Percentiles rank a stretch among this genome's conserved stretches.
Conservation (phyloP, 495 filamentous ascomycete genomes). For the Podospora comata region DNA sequence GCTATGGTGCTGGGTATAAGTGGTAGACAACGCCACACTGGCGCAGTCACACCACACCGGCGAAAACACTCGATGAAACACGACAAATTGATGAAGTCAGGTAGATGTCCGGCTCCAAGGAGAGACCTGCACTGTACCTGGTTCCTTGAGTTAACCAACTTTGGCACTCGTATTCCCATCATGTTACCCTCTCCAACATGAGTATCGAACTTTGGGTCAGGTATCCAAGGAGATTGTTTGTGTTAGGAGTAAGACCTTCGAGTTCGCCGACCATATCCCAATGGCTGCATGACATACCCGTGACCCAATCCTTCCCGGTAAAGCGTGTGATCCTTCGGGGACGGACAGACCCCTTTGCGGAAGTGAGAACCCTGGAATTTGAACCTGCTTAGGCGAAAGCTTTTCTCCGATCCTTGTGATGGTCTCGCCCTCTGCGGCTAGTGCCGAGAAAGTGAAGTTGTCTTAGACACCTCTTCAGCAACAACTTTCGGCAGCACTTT, state of each 20-base stretch:
- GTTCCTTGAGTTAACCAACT: not conserved
- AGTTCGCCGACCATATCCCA: not conserved
- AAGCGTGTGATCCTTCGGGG: not conserved
- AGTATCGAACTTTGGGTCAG: not conserved
- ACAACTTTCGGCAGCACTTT: not conserved
- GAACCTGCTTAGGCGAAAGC: no score
- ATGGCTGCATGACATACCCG: not conserved
- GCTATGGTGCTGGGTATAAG: not conserved
- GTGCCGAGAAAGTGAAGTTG: not conserved
- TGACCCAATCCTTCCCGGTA: not conserved
- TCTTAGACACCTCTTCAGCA: not conserved
- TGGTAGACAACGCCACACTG: not conserved
- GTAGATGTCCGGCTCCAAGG: not conserved
- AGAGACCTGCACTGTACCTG: not conserved
- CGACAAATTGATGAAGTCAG: not conserved
- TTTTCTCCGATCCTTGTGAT: not conserved
- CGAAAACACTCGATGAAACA: no score
- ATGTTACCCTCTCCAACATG: not conserved
- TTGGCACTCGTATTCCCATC: not conserved
- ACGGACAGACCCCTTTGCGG: no score
- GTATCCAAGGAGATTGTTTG: not conserved
- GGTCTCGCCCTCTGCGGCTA: not conserved
- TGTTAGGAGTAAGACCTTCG: not conserved
- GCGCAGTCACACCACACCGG: constrained; percentile 3
- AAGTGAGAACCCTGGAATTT: no score